Percentiles rank a stretch among this genome's conserved stretches.
phyloP scores from a whole-genome alignment of 2,329 filamentous ascomycete species.

The Pseudogymnoascus sp. region DNA sequence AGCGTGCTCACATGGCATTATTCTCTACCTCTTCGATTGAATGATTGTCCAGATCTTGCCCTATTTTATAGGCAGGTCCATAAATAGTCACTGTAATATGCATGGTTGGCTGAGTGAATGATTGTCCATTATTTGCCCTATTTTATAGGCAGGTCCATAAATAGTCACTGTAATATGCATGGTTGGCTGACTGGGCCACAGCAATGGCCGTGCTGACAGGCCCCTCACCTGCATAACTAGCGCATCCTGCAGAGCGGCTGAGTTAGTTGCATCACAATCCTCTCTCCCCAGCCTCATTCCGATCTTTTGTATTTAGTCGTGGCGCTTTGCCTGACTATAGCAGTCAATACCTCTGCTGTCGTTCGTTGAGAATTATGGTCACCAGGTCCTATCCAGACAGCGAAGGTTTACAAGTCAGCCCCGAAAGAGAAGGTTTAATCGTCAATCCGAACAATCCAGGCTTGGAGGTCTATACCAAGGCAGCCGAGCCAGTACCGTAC shows the following conservation, averaged over 20 bases:
- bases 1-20: background rate
- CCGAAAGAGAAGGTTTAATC: background rate
- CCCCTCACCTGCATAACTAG: background rate
- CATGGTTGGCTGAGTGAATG: conserved; percentile 38
- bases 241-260: conserved; percentile 21
- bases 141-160: background rate
- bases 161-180: conserved; percentile 13
- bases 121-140: background rate
- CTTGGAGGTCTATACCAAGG: background rate
- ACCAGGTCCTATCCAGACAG: background rate
- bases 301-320: background rate
- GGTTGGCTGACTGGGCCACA: conserved; percentile 47
- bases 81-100: background rate
- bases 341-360: background rate
- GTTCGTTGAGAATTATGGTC: background rate
- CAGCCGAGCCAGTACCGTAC: background rate
- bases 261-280: background rate
- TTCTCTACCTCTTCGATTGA: background rate
- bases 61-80: background rate
- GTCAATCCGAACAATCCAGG: background rate
- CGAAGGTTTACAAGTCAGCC: background rate
- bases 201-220: conserved; percentile 45
- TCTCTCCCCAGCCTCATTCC: background rate
- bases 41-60: background rate
- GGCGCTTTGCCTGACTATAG: background rate